Percentiles rank a stretch among this genome's conserved stretches.
Evolutionary conservation across 2,329 filamentous ascomycete species (phyloP).

Genomic region (Hypoxylon sp.): DNA sequence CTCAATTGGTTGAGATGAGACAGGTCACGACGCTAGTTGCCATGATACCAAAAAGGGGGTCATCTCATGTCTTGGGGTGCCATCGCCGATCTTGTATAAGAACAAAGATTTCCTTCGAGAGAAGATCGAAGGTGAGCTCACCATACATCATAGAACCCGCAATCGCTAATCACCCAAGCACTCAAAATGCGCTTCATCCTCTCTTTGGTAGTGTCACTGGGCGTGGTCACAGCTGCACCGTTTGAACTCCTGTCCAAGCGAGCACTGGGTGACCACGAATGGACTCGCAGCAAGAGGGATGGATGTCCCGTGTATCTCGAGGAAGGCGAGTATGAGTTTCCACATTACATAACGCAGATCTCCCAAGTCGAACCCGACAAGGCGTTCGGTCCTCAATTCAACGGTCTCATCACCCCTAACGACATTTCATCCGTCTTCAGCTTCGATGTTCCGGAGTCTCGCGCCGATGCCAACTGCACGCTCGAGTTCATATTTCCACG

Average conservation of each 20-base stretch:
- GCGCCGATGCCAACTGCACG: conserved; percentile 58
- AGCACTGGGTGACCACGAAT: conserved; percentile 42
- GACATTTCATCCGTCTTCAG: conserved; percentile 56
- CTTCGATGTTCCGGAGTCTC: conserved; percentile 57
- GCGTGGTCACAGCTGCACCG: conserved; percentile 37
- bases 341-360: conserved; percentile 52
- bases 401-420: conserved; percentile 54
- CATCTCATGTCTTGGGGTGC: neutral
- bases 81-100: conserved; percentile 16
- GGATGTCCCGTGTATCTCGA: conserved; percentile 49
- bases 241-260: conserved; percentile 48
- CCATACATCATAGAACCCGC: neutral
- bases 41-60: neutral
- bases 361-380: conserved; percentile 51
- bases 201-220: conserved; percentile 17
- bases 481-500: conserved; percentile 60
- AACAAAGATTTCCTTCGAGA: neutral
- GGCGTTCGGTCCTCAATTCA: conserved; percentile 55
- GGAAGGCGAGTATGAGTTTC: conserved; percentile 48
- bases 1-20: conserved; percentile 2
- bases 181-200: conserved; percentile 25
- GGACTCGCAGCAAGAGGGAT: conserved; percentile 33
- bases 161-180: neutral
- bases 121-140: neutral
- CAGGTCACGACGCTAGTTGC: neutral